Conservation (phyloP, 2,329 filamentous ascomycete genomes). For the Catunica adiposa region DNA sequence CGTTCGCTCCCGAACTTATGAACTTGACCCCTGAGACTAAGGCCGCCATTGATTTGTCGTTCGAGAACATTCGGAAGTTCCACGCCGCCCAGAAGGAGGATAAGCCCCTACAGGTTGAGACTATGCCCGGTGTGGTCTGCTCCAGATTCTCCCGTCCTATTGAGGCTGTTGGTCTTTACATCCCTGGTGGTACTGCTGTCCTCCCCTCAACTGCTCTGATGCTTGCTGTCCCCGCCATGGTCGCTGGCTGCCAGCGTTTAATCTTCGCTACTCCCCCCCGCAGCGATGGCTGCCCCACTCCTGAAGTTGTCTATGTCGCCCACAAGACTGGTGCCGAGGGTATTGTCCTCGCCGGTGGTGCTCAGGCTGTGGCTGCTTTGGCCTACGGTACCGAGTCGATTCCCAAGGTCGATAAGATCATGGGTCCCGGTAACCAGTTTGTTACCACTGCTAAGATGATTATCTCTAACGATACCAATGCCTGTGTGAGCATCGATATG, state of each 20-base stretch:
- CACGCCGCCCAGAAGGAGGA: slow-evolving; percentile 81
- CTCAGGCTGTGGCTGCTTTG: slow-evolving; percentile 90
- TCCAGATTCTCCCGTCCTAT: slow-evolving; percentile 85
- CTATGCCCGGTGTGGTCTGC: slow-evolving; percentile 93
- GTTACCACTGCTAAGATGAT: slow-evolving; percentile 98
- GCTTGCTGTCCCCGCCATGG: slow-evolving; percentile 94
- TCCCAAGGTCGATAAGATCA: slow-evolving; percentile 95
- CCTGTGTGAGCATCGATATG: slow-evolving; percentile 94
- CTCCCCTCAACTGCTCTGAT: slow-evolving; percentile 92
- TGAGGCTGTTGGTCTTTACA: slow-evolving; percentile 88
- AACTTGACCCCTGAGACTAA: slow-evolving; percentile 67
- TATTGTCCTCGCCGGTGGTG: slow-evolving; percentile 88
- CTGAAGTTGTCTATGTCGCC: slow-evolving; percentile 92
- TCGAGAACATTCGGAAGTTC: slow-evolving; percentile 87
- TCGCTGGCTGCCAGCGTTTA: slow-evolving; percentile 89
- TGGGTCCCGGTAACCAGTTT: slow-evolving; percentile 95
- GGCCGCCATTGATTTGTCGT: slow-evolving; percentile 83
- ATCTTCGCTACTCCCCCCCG: slow-evolving; percentile 85
- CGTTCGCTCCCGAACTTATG: slow-evolving; percentile 78
- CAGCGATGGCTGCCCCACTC: slow-evolving; percentile 75
- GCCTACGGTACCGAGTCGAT: slow-evolving; percentile 93
- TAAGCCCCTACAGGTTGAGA: slow-evolving; percentile 72
- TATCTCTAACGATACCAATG: slow-evolving; percentile 92
- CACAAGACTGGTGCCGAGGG: slow-evolving; percentile 93
- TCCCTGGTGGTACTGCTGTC: slow-evolving; percentile 93